Evolutionary conservation across 495 filamentous ascomycete species (phyloP).

Genomic region (Hyaloscypha variabilis): DNA sequence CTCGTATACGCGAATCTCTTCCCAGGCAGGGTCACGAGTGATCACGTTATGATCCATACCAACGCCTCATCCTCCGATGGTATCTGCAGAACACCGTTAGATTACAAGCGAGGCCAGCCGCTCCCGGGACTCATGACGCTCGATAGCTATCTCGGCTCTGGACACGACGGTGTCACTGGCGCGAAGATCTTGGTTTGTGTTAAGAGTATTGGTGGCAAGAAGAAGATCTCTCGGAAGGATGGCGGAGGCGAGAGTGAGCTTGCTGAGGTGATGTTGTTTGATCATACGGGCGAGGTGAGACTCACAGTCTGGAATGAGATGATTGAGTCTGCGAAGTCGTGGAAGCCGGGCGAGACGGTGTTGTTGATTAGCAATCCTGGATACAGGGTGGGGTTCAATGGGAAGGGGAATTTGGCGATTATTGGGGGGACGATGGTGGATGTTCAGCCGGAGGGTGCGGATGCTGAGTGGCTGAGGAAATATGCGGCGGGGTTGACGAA

Average conservation of each 20-base stretch:
- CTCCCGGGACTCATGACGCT: constrained; percentile 56
- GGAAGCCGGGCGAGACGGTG: constrained; percentile 56
- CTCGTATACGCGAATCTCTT: constrained; percentile 50
- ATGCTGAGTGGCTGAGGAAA: constrained; percentile 59
- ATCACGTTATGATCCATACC: constrained; percentile 54
- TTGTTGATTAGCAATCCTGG: constrained; percentile 58
- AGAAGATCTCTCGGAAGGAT: constrained; percentile 52
- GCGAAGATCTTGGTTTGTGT: constrained; percentile 58
- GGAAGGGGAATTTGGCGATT: constrained; percentile 43
- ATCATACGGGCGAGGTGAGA: constrained; percentile 57
- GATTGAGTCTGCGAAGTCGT: constrained; percentile 48
- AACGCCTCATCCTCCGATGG: constrained; percentile 41
- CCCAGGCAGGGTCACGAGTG: constrained; percentile 51
- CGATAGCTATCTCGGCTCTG: constrained; percentile 47
- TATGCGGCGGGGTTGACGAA: constrained; percentile 51
- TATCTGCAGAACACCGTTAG: constrained; percentile 50
- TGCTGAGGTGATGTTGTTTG: constrained; percentile 57
- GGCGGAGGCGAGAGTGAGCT: constrained; percentile 41
- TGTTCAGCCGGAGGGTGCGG: constrained; percentile 57
- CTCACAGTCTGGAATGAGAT: constrained; percentile 57
- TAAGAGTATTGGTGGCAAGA: constrained; percentile 54
- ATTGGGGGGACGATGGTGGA: constrained; percentile 53
- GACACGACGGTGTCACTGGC: constrained; percentile 51
- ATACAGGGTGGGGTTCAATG: constrained; percentile 34
- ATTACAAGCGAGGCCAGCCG: constrained; percentile 36